Conservation (phyloP, 208 protist genomes). For the Phytomonas francai region DNA sequence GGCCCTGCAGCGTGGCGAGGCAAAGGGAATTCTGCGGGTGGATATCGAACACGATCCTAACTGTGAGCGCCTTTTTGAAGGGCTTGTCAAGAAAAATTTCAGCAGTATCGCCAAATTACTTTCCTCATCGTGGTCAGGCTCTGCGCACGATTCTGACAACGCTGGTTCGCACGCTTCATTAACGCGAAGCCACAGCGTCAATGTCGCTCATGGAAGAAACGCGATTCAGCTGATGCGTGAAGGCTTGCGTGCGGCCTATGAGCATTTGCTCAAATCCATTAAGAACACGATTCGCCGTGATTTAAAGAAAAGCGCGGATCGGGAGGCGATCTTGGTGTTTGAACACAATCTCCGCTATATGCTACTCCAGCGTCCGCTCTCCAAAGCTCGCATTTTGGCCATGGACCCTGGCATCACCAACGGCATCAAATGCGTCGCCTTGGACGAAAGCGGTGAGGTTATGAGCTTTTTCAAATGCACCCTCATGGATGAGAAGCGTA, state of each 20-base stretch:
- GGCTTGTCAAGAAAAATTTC: slow-evolving; percentile 21
- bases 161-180: not conserved
- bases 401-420: slow-evolving; percentile 80
- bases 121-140: slow-evolving; percentile 5
- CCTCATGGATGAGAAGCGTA: slow-evolving; percentile 44
- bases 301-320: slow-evolving; percentile 67
- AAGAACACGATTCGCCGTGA: slow-evolving; percentile 47
- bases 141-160: not conserved
- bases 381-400: slow-evolving; percentile 54
- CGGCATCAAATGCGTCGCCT: slow-evolving; percentile 78
- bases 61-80: slow-evolving; percentile 30
- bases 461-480: slow-evolving; percentile 65
- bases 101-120: slow-evolving; percentile 15
- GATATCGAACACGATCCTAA: slow-evolving; percentile 23
- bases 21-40: slow-evolving; percentile 55
- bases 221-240: slow-evolving; percentile 13
- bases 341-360: slow-evolving; percentile 71
- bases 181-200: not conserved
- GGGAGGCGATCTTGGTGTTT: slow-evolving; percentile 70
- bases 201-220: not conserved
- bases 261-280: slow-evolving; percentile 38
- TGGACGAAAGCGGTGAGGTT: slow-evolving; percentile 60
- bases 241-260: slow-evolving; percentile 17
- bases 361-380: slow-evolving; percentile 67
- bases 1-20: slow-evolving; percentile 63